Percentiles rank a stretch among this genome's conserved stretches.
Evolutionary conservation across 768 basidiomycete species (phyloP).

Genomic region (Ramaria rubella): DNA sequence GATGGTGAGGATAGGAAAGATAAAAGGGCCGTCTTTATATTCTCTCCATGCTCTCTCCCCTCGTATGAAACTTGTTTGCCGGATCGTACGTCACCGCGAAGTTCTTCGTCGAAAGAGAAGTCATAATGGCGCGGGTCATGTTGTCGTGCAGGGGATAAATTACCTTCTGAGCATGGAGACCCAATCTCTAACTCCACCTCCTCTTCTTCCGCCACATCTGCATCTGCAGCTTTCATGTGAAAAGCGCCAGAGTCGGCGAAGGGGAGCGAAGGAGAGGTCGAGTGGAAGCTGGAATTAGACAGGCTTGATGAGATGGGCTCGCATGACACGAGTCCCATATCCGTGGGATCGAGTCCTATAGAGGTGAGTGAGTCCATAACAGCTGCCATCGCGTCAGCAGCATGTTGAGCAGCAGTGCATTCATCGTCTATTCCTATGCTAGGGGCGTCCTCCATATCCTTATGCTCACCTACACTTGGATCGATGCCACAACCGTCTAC

Average conservation of each 20-base stretch:
- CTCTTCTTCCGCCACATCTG: not conserved
- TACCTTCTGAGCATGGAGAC: not conserved
- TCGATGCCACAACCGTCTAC: not conserved
- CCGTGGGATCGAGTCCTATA: not conserved
- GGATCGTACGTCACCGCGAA: not conserved
- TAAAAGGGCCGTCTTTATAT: not conserved
- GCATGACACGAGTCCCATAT: not conserved
- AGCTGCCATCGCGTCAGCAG: not conserved
- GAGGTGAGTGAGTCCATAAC: not conserved
- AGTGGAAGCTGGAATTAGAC: not conserved
- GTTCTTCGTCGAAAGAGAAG: not conserved
- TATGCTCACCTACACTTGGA: not conserved
- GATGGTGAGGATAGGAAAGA: not conserved
- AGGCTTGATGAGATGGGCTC: not conserved
- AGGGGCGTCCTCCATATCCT: not conserved
- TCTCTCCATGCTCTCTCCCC: not conserved
- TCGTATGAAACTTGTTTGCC: not conserved
- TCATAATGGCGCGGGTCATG: not conserved
- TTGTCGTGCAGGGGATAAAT: too few relatives aligned
- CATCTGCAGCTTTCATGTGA: not conserved
- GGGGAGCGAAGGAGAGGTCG: not conserved
- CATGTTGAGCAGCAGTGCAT: not conserved
- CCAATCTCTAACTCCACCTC: not conserved
- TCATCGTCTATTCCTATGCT: not conserved
- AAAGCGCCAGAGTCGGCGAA: not conserved